phyloP scores from a whole-genome alignment of 2,329 filamentous ascomycete genomes.

The Davidsoniella australis region DNA sequence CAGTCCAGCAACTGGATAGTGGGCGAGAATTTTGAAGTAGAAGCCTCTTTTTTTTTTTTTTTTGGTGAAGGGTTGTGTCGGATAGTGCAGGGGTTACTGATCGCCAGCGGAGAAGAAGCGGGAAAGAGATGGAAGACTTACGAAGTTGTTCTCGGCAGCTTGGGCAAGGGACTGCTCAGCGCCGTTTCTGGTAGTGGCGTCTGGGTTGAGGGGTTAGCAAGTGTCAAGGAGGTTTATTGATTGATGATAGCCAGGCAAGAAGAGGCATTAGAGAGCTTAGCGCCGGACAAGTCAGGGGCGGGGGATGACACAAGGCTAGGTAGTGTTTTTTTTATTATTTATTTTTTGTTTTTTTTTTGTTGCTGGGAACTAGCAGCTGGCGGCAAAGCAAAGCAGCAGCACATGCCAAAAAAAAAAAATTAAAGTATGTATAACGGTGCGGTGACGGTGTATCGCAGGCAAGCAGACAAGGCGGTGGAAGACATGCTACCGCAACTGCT shows the following conservation, averaged over 20 bases:
- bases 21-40: neutral
- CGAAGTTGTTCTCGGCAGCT: conserved; percentile 89
- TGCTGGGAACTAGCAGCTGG: neutral
- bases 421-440: neutral
- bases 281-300: no score
- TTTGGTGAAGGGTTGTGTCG: neutral
- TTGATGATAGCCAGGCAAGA: conserved; percentile 2
- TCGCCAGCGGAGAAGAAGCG: conserved; percentile 2
- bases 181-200: conserved; percentile 74
- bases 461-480: neutral
- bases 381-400: neutral
- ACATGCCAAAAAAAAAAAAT: neutral
- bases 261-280: neutral
- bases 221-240: neutral
- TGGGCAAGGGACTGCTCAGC: conserved; percentile 89
- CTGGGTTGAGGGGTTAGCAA: conserved; percentile 20
- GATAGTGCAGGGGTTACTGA: neutral
- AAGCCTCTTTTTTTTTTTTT: neutral
- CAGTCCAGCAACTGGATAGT: no score
- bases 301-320: no score
- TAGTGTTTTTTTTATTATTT: neutral
- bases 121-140: conserved; percentile 28
- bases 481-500: conserved; percentile 3
- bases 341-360: neutral
- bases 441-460: neutral